Evolutionary conservation across 768 basidiomycete genomes (phyloP).

Genomic region (Mycena crocata): DNA sequence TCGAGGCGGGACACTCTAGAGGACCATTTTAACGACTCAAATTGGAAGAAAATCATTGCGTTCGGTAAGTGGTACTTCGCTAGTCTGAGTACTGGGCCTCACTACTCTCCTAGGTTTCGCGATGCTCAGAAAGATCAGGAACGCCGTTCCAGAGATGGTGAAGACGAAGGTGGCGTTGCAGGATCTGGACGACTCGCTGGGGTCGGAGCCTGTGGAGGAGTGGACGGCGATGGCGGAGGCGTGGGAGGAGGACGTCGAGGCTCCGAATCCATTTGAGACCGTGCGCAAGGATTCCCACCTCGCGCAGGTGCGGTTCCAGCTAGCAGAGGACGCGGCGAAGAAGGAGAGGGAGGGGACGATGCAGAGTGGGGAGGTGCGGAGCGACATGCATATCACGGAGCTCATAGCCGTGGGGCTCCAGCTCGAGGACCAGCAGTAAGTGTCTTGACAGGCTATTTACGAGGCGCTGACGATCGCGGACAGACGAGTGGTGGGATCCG

Average conservation of each 20-base stretch:
- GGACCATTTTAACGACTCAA: background rate
- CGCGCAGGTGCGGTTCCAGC: conserved; percentile 17
- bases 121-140: background rate
- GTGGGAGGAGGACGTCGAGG: background rate
- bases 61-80: background rate
- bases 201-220: background rate
- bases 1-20: background rate
- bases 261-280: conserved; percentile 18
- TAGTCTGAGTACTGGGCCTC: background rate
- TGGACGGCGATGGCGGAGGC: conserved; percentile 1
- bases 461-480: background rate
- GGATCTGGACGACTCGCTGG: background rate
- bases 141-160: background rate
- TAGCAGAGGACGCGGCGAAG: background rate
- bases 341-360: background rate
- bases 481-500: conserved; percentile 1
- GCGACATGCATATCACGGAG: too few relatives aligned
- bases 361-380: too few relatives aligned
- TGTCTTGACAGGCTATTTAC: background rate
- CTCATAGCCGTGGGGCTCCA: too few relatives aligned
- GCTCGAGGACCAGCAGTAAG: conserved; percentile 32
- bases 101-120: background rate
- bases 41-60: conserved; percentile 4
- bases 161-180: background rate
- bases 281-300: conserved; percentile 1